phyloP scores from a whole-genome alignment of 345 rosid species.

The Kernera saxatilis region DNA sequence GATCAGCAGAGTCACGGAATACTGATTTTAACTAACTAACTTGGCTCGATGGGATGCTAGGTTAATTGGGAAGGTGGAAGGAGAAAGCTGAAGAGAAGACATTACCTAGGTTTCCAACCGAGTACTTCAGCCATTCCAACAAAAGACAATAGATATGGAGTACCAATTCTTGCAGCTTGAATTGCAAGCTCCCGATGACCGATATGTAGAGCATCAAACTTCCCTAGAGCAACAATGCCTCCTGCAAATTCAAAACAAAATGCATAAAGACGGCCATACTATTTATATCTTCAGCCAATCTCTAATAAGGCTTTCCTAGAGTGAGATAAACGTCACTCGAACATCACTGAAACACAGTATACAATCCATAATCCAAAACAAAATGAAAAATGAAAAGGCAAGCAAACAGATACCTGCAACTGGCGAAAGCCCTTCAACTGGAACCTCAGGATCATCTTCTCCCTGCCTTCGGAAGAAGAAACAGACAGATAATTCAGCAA shows the following conservation, averaged over 20 bases:
- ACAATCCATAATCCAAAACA: not conserved
- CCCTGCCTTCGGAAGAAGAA: conserved; percentile 46
- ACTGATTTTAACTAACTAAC: not conserved
- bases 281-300: no score
- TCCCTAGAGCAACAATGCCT: conserved; percentile 81
- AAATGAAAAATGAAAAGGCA: not conserved
- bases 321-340: not conserved
- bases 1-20: conserved; percentile 30
- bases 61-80: not conserved
- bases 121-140: conserved; percentile 81
- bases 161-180: conserved; percentile 78
- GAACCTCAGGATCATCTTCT: conserved; percentile 45
- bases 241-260: conserved; percentile 34
- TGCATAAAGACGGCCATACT: not conserved
- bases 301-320: not conserved
- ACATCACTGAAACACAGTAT: not conserved
- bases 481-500: conserved; percentile 27
- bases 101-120: conserved; percentile 85
- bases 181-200: conserved; percentile 86
- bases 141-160: conserved; percentile 68
- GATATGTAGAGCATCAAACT: conserved; percentile 83
- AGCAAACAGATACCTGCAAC: conserved; percentile 49
- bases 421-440: conserved; percentile 38
- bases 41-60: not conserved
- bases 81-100: no score